Base-by-base conservation (phyloP, 495 filamentous ascomycete genomes). In the Penicillium pulvis region DNA sequence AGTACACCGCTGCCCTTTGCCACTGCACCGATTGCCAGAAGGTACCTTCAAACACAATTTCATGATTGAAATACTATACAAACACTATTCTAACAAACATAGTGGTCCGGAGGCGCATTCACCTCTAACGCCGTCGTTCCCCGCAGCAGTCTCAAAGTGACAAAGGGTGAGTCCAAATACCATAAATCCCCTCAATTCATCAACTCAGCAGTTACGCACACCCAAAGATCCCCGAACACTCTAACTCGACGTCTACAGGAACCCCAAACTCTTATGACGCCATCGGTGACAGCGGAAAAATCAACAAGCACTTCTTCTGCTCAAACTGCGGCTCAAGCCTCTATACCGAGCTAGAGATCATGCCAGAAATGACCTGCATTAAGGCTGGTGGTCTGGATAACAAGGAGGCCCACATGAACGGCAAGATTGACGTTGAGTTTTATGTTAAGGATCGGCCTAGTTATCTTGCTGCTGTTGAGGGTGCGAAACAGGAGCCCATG, bases 281-380 rank as follows among this genome's bases (percentile, higher is more conserved):
- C 16, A 63, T 50, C 4, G 79, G 76, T 3, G 65, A 58, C 33
- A 70, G 66, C 6, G 79, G 79, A 14, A 81, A 80, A 48, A 71
- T 77, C 59, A 81, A 81, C 61, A 77, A 78, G 59, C 77, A 81
- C 56, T 80, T 71, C 56, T 81, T 82, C 67, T 82, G 79, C 60
- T 45, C 60, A 17, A 75, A 49, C 54, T 74, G 79, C 59, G 79
- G 79, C 11, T 77, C 71, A 3, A 66, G 67, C 16, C 64, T 81
- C 5, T 81, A 78, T 51, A 81, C 76, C 28, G 71, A 75, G 58
- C 62, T 80, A 14, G 79, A 81, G 53, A 30, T 80, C 45, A 79
- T 80, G 76, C 71, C 79, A 9, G 75, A 78, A n/a, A 67, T 67
- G 54, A 73, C 70, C 12, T 69, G 69, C 35, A 45, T 81, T 39